Evolutionary conservation across 2,329 filamentous ascomycete species (phyloP).

Genomic region (Chrysoporthe puriensis): DNA sequence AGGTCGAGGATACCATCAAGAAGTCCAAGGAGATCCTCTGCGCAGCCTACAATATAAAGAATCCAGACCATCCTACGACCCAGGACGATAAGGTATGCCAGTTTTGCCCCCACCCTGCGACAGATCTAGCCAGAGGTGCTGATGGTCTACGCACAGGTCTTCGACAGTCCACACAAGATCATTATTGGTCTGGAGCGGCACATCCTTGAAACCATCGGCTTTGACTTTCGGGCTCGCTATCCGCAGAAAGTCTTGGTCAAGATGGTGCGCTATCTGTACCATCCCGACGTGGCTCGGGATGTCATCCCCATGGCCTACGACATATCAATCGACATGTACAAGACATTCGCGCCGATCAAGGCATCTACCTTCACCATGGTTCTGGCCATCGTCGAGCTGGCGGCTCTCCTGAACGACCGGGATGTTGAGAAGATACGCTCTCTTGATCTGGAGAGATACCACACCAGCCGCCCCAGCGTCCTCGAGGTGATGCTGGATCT

Average conservation of each 20-base stretch:
- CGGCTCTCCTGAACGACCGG: slow-evolving; percentile 67
- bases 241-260: slow-evolving; percentile 87
- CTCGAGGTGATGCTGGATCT: slow-evolving; percentile 87
- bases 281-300: slow-evolving; percentile 51
- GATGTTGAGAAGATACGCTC: slow-evolving; percentile 54
- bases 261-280: slow-evolving; percentile 64
- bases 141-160: slow-evolving; percentile 57
- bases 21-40: slow-evolving; percentile 93
- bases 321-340: slow-evolving; percentile 87
- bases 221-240: slow-evolving; percentile 90
- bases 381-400: slow-evolving; percentile 79
- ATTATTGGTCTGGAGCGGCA: slow-evolving; percentile 90
- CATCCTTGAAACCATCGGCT: slow-evolving; percentile 89
- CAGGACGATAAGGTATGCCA: slow-evolving; percentile 77
- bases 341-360: slow-evolving; percentile 91
- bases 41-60: slow-evolving; percentile 85
- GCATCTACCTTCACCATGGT: slow-evolving; percentile 86
- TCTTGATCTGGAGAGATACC: slow-evolving; percentile 53
- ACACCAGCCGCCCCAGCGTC: slow-evolving; percentile 52
- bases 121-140: slow-evolving; percentile 17
- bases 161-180: slow-evolving; percentile 77
- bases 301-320: slow-evolving; percentile 75
- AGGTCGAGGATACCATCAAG: slow-evolving; percentile 97
- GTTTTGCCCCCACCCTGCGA: neutral
- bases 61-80: slow-evolving; percentile 66